phyloP scores from a whole-genome alignment of 352 stramenopile genomes.

The Nothophytophthora sp. region DNA sequence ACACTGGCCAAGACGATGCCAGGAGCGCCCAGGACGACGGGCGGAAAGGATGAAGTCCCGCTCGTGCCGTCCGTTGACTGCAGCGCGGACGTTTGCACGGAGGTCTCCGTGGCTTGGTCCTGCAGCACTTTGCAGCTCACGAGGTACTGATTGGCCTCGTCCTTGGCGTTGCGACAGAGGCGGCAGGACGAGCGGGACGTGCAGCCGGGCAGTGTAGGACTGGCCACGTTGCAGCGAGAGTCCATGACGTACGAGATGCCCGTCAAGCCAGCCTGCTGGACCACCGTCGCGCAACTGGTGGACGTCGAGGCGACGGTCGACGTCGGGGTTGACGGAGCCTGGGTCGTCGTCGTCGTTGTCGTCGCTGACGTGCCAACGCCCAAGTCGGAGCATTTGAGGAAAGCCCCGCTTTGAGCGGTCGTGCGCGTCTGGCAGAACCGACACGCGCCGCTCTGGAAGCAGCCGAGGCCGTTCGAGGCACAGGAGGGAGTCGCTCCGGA shows the following conservation, averaged over 20 bases:
- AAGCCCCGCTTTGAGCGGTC: slow-evolving; percentile 25
- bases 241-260: slow-evolving; percentile 49
- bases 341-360: slow-evolving; percentile 7
- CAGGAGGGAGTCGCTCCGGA: slow-evolving; percentile 20
- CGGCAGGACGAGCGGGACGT: slow-evolving; percentile 44
- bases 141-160: slow-evolving; percentile 57
- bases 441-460: slow-evolving; percentile 24
- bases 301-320: slow-evolving; percentile 19
- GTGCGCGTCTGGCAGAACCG: slow-evolving; percentile 40
- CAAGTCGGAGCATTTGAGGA: slow-evolving; percentile 18
- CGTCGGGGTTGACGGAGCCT: slow-evolving; percentile 8
- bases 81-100: neutral
- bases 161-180: slow-evolving; percentile 60
- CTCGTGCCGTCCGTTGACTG: slow-evolving; percentile 3
- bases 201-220: slow-evolving; percentile 38
- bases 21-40: no score
- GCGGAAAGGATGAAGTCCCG: no score
- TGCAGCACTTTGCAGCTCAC: slow-evolving; percentile 54
- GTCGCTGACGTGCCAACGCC: slow-evolving; percentile 4
- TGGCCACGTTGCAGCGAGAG: slow-evolving; percentile 31
- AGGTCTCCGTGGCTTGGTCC: slow-evolving; percentile 7
- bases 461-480: slow-evolving; percentile 26
- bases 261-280: slow-evolving; percentile 27
- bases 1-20: slow-evolving; percentile 9
- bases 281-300: slow-evolving; percentile 29